Evolutionary conservation across 2,329 filamentous ascomycete genomes (phyloP), one percentile per base, ranked within the genome.

Genomic region (Aspergillus transmontanensis): DNA sequence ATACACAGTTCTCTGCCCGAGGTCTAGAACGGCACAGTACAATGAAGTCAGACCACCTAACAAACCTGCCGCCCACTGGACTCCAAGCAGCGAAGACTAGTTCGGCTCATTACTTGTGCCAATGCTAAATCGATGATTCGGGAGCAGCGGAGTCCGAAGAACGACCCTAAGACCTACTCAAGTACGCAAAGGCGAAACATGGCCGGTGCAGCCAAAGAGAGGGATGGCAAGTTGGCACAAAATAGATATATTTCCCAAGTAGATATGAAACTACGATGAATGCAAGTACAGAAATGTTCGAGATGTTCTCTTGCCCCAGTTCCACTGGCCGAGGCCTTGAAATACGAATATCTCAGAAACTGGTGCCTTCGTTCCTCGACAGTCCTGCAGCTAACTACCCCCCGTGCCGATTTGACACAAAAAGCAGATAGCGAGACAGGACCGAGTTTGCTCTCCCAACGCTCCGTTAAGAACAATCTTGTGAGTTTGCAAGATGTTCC

Each of bases 381-480:
- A 58, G 57, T 57, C 64, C 59, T 62, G 61, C 60, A 62, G 59
- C 66, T 64, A 64, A 58, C 66, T 63, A 68, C 48, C 58, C 57
- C 57, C 62, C 58, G 51, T 64, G 62, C 59, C 62, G 59, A 64
- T 59, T 45, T 45, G 64, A 65, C 60, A 59, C 64, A 60, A 65
- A 57, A 60, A 69, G 68, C 55, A 70, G 63, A 71, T 66, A 69
- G 68, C 74, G 62, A 60, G n/a, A 69, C 63, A 69, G 61, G 62
- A 64, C 57, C 63, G 63, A 63, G 54, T 46, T 68, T 82, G 69
- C 81, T 91, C 83, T 93, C 76, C 90, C 90, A 91, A 90, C 88
- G 90, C 87, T 92, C 90, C 90, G 90, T 92, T 92, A 90, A 89
- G 89, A 84, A 81, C 84, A 85, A 83, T 81, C 84, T 87, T 86